phyloP scores from a whole-genome alignment of 208 protist genomes.

The Leishmania mexicana region DNA sequence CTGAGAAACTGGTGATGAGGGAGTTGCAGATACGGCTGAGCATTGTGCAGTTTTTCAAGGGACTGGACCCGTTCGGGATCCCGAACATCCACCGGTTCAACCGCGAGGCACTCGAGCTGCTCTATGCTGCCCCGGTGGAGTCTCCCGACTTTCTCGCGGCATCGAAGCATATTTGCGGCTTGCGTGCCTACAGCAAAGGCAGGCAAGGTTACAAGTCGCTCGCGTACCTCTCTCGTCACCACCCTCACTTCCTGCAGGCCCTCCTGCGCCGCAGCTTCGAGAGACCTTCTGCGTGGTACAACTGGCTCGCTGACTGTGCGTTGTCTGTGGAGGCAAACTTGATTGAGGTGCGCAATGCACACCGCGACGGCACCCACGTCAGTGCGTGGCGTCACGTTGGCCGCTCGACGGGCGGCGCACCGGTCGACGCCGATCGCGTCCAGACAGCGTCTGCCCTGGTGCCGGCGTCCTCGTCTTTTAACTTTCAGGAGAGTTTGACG shows the following conservation, averaged over 20 bases:
- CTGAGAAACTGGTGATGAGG: constrained; percentile 22
- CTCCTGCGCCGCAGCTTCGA: constrained; percentile 57
- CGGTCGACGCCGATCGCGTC: background rate
- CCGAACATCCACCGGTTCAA: constrained; percentile 57
- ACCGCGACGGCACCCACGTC: constrained; percentile 10
- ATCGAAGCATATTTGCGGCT: constrained; percentile 17
- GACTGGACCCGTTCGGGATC: constrained; percentile 60
- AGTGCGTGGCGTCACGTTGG: background rate
- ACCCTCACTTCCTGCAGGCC: constrained; percentile 53
- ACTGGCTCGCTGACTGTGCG: constrained; percentile 49
- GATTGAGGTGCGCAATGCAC: constrained; percentile 19
- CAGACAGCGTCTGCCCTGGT: background rate
- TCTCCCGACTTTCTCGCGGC: constrained; percentile 47
- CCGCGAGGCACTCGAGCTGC: constrained; percentile 33
- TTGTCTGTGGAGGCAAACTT: constrained; percentile 40
- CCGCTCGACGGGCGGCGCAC: background rate
- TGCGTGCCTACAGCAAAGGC: constrained; percentile 57
- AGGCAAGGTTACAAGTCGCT: constrained; percentile 50
- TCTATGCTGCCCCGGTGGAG: constrained; percentile 45
- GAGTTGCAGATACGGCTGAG: constrained; percentile 41
- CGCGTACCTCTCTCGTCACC: constrained; percentile 35
- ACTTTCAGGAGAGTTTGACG: constrained; percentile 30
- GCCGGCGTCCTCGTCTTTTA: background rate
- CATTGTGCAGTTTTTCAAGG: constrained; percentile 31
- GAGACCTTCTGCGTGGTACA: constrained; percentile 34